These are phyloP conservation scores for Aureobasidium sp. DNA, from an alignment of 2,329 filamentous ascomycete genomes.

Conservation along the genomic window DNA sequence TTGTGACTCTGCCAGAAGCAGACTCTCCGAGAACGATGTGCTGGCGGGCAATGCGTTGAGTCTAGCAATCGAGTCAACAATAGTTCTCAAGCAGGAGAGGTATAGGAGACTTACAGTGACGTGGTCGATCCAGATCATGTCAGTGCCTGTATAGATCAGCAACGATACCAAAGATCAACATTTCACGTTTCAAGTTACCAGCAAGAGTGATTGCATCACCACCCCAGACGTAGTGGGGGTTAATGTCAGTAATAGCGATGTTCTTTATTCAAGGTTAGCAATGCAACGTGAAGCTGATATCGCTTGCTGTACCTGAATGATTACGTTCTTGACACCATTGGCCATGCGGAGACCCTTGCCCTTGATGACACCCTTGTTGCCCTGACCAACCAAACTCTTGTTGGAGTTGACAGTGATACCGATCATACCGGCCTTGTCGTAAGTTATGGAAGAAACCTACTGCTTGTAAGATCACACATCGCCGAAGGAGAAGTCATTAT, in stretches of 20 bases:
- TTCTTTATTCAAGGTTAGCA: conserved; percentile 22
- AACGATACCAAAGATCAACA: neutral
- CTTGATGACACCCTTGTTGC: conserved; percentile 30
- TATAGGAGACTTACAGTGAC: neutral
- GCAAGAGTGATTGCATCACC: conserved; percentile 28
- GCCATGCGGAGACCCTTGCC: conserved; percentile 34
- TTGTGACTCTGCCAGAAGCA: conserved; percentile 49
- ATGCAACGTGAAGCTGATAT: neutral
- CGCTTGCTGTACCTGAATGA: conserved; percentile 21
- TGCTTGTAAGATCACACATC: neutral
- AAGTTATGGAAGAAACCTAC: conserved; percentile 22
- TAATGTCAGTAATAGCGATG: conserved; percentile 29
- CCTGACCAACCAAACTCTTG: conserved; percentile 34
- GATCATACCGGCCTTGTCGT: conserved; percentile 48
- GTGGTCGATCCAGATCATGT: conserved; percentile 11
- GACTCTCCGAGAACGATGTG: conserved; percentile 53
- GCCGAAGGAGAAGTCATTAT: too few species aligned
- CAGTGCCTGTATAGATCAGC: neutral
- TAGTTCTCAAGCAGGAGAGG: conserved; percentile 25
- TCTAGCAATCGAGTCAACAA: conserved; percentile 21
- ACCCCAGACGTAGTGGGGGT: conserved; percentile 29
- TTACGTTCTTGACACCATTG: conserved; percentile 29
- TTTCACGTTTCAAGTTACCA: conserved; percentile 18
- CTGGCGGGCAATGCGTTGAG: conserved; percentile 52
- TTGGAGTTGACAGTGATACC: conserved; percentile 33